Conservation (phyloP, 225 moss, liverwort and hornwort species). For the Thuidium tamariscinum region DNA sequence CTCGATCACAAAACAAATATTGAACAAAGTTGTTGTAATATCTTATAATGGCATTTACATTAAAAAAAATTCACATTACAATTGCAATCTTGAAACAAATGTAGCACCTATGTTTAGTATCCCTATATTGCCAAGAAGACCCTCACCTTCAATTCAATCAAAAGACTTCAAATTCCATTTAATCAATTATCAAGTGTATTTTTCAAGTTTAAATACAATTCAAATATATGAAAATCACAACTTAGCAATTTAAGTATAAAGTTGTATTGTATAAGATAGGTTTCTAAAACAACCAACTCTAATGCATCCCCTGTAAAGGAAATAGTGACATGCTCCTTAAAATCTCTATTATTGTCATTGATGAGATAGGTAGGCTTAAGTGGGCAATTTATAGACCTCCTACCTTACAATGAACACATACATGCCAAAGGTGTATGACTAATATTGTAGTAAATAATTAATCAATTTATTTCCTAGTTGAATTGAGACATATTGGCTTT, state of each 20-base stretch:
- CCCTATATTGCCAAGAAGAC: neutral
- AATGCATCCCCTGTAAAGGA: no score
- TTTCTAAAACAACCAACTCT: no score
- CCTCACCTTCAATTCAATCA: no score
- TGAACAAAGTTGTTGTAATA: accelerated
- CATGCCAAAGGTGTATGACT: neutral
- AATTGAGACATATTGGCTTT: no score
- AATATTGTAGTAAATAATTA: neutral
- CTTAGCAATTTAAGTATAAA: neutral
- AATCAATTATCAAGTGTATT: neutral
- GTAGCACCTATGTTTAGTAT: no score
- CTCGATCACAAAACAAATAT: accelerated
- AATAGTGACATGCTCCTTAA: no score
- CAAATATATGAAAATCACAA: neutral
- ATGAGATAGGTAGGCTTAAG: no score
- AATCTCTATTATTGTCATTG: no score
- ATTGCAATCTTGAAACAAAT: neutral
- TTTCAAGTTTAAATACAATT: neutral
- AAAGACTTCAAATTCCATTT: neutral
- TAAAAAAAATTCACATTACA: neutral
- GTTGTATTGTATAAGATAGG: neutral
- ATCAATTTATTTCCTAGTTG: no score
- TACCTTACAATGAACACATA: no score
- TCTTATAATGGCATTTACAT: neutral
- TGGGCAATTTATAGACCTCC: no score